These are phyloP conservation scores for Tuber umbilicatum DNA, from an alignment of 495 filamentous ascomycete genomes.

Conservation along the genomic window DNA sequence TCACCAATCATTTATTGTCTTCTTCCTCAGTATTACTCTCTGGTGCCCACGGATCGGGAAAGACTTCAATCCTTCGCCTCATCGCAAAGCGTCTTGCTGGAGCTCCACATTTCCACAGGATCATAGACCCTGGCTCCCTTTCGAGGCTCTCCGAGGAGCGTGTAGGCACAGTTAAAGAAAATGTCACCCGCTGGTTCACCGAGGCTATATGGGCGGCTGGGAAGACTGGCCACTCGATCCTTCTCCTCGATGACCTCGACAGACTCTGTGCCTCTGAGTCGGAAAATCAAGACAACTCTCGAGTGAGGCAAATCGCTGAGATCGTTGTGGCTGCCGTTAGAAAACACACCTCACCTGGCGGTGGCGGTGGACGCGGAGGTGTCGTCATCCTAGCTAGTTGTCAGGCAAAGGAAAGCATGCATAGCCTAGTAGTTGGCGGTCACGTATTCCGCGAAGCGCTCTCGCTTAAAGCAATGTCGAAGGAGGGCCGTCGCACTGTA, in stretches of 20 bases:
- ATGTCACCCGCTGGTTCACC: constrained; percentile 72
- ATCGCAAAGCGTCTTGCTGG: constrained; percentile 37
- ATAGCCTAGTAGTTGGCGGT: constrained; percentile 70
- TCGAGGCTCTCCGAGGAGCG: constrained; percentile 68
- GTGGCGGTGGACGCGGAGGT: constrained; percentile 54
- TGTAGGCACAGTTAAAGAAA: constrained; percentile 84
- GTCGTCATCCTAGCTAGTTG: constrained; percentile 82
- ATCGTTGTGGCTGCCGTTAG: constrained; percentile 72
- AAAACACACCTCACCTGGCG: constrained; percentile 60
- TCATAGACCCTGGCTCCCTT: constrained; percentile 37
- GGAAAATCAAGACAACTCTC: constrained; percentile 83
- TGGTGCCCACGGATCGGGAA: constrained; percentile 82
- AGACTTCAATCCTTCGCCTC: constrained; percentile 64
- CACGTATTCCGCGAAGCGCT: constrained; percentile 78
- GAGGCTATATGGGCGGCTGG: constrained; percentile 81
- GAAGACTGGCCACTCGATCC: constrained; percentile 69
- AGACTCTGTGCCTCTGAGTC: constrained; percentile 86
- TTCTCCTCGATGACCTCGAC: constrained; percentile 89
- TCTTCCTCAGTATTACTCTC: constrained; percentile 83
- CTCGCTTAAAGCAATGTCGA: constrained; percentile 79
- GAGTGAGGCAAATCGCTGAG: constrained; percentile 88
- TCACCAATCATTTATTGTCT: constrained; percentile 66
- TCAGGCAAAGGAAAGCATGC: constrained; percentile 80
- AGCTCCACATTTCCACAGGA: constrained; percentile 36
- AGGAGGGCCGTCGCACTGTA: constrained; percentile 76